Conservation (phyloP, 192 early-diverging fungal species). For the Coemansia sp. region DNA sequence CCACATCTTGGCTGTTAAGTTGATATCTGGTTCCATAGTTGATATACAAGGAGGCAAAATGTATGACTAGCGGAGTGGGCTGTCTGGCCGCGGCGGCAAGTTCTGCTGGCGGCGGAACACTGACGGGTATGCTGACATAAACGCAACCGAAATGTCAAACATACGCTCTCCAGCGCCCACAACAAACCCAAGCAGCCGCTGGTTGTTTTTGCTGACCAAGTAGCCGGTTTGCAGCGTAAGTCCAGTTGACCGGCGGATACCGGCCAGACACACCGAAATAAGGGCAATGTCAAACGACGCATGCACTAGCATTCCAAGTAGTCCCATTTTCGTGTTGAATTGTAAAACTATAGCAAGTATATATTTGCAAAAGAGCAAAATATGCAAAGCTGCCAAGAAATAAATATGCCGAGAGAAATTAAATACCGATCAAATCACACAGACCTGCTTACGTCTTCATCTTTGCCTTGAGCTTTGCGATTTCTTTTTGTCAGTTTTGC, state of each 20-base stretch:
- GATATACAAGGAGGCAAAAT: background rate
- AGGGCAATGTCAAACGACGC: constrained; percentile 41
- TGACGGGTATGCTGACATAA: constrained; percentile 46
- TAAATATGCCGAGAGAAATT: background rate
- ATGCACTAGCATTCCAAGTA: constrained; percentile 37
- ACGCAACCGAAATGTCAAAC: constrained; percentile 49
- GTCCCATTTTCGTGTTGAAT: constrained; percentile 24
- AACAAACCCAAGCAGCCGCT: constrained; percentile 36
- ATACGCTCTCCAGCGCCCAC: constrained; percentile 39
- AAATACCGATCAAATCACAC: constrained; percentile 19
- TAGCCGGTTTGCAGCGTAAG: constrained; percentile 32
- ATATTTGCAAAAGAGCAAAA: background rate
- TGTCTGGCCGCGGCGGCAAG: background rate
- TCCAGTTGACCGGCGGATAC: constrained; percentile 49
- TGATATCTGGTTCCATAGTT: no score
- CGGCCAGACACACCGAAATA: constrained; percentile 42
- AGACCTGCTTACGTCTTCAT: constrained; percentile 5
- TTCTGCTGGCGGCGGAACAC: constrained; percentile 34
- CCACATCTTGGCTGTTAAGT: no score
- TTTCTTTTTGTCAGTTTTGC: background rate
- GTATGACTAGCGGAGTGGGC: background rate
- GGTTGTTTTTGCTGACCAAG: constrained; percentile 35
- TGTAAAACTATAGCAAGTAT: background rate
- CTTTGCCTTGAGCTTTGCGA: background rate
- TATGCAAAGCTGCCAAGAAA: background rate